phyloP scores from a whole-genome alignment of 352 stramenopile genomes.

The Phytophthora kernoviae region DNA sequence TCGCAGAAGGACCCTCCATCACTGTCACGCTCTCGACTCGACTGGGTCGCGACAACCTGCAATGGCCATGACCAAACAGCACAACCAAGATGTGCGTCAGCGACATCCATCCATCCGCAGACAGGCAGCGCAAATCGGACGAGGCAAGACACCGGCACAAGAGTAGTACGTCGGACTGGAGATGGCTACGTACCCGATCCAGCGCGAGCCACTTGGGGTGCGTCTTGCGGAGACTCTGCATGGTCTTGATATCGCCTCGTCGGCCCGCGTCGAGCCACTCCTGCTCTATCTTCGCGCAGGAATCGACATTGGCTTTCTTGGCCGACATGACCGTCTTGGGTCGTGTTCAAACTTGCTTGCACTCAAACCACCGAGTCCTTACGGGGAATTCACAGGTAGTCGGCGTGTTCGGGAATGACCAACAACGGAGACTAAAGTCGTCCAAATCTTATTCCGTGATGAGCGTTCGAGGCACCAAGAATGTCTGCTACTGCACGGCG shows the following conservation, averaged over 20 bases:
- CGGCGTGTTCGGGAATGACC: constrained; percentile 35
- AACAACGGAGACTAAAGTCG: constrained; percentile 10
- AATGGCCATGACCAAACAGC: constrained; percentile 5
- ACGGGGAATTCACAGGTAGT: constrained; percentile 23
- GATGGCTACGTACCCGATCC: constrained; percentile 37
- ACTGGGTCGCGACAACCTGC: constrained; percentile 27
- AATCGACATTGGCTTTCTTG: constrained; percentile 8
- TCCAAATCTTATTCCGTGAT: constrained; percentile 16
- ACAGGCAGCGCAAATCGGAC: constrained; percentile 28
- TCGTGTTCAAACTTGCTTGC: constrained; percentile 12
- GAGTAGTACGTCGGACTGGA: constrained; percentile 32
- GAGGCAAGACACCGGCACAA: constrained; percentile 24
- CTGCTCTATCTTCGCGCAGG: constrained; percentile 22
- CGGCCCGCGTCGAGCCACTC: constrained; percentile 35
- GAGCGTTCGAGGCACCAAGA: constrained; percentile 5
- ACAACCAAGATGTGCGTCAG: constrained; percentile 20
- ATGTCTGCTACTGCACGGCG: constrained; percentile 5
- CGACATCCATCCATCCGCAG: constrained; percentile 12
- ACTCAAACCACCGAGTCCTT: constrained; percentile 8
- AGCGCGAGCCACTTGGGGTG: constrained; percentile 39
- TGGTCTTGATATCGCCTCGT: constrained; percentile 27
- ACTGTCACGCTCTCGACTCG: constrained; percentile 14
- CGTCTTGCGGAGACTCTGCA: constrained; percentile 32
- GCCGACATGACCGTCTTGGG: constrained; percentile 22
- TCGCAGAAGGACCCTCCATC: constrained; percentile 38